A percentile compares a stretch with the other conserved stretches of the same genome.
These are phyloP conservation scores for Leishmania martiniquensis DNA, from an alignment of 208 protist species.

Conservation along the genomic window DNA sequence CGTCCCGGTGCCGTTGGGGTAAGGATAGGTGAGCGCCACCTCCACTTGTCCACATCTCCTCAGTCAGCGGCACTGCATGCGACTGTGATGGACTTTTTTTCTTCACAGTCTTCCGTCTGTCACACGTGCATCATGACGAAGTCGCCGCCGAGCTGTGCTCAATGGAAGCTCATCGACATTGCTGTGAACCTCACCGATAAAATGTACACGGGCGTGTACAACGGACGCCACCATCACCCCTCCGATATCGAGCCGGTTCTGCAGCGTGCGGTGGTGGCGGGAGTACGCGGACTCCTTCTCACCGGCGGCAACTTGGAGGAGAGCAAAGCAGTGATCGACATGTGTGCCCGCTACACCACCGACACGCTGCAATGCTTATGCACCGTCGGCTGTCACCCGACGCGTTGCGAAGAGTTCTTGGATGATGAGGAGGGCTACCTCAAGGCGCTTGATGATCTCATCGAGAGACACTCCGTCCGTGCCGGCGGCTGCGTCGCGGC, in stretches of 20 bases:
- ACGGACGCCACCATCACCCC: slow-evolving; percentile 51
- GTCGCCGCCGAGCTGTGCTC: slow-evolving; percentile 13
- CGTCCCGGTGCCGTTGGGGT: neutral
- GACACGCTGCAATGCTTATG: slow-evolving; percentile 44
- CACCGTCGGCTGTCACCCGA: slow-evolving; percentile 93
- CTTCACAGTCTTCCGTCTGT: slow-evolving; percentile 8
- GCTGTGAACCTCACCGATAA: slow-evolving; percentile 85
- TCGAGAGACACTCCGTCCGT: slow-evolving; percentile 53
- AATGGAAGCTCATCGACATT: slow-evolving; percentile 81
- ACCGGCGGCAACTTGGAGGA: slow-evolving; percentile 70
- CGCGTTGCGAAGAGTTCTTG: slow-evolving; percentile 77
- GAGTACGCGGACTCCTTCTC: slow-evolving; percentile 76
- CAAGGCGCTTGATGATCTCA: slow-evolving; percentile 45
- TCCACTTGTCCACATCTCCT: neutral
- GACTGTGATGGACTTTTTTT: neutral
- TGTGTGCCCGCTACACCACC: slow-evolving; percentile 59
- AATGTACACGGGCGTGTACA: slow-evolving; percentile 84
- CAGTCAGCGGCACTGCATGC: neutral
- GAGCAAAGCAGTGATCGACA: slow-evolving; percentile 53
- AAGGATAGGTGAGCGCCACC: neutral
- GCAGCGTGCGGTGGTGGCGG: slow-evolving; percentile 43
- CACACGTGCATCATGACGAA: slow-evolving; percentile 1
- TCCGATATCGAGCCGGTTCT: slow-evolving; percentile 70
- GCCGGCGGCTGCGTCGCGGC: slow-evolving; percentile 78
- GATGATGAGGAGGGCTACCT: slow-evolving; percentile 63